Base-by-base conservation (phyloP, 2,329 filamentous ascomycete genomes). In the Aspergillus thermomutatus region DNA sequence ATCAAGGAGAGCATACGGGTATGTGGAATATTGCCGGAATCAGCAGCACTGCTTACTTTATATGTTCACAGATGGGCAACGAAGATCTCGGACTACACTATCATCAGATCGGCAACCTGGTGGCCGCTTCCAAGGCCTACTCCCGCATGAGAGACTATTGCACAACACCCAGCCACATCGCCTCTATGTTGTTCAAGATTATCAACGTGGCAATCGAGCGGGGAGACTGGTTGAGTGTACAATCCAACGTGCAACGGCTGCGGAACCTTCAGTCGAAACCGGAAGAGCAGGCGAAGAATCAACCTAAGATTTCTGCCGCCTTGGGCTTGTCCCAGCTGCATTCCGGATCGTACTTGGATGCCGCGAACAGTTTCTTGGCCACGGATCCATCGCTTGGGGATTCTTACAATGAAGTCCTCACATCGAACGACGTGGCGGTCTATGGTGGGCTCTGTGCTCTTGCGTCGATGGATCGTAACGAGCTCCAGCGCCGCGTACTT, bases 1-100 rank as follows among this genome's bases (percentile, higher is more conserved):
- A 92, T 99, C 66, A 96, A 97, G 72, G 94, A 99, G 77, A 97
- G 92, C 77, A 96, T 97, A 67, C 79, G 92, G 64, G 92, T 95
- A 80, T 55, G 83, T 69, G 43, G 53, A 31, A 31, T 4, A 43
- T 21, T 25, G 26, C 31, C 46, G 3, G 2, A 27, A 17, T 9
- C 46, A 31, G 46, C 5, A 40, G 19, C 34, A 10, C 31, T 47
- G 19, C 27, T 11, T n/a, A 14, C 28, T 48, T 56, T 50, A 56
- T 50, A 57, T 66, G 27, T 62, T 53, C 50, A 19, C 64, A 96
- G 90, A 97, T 97, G 87, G 93, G 91, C 47, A 90, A 97, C 66
- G 92, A 97, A 73, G 94, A 97, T 66, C 80, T 97, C 4, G 94
- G 91, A 45, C 86, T 85, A 59, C 92, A 96, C 74, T 88, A 89